Conservation (phyloP, 805 yeast genomes). For the Saturnispora sanitii region DNA sequence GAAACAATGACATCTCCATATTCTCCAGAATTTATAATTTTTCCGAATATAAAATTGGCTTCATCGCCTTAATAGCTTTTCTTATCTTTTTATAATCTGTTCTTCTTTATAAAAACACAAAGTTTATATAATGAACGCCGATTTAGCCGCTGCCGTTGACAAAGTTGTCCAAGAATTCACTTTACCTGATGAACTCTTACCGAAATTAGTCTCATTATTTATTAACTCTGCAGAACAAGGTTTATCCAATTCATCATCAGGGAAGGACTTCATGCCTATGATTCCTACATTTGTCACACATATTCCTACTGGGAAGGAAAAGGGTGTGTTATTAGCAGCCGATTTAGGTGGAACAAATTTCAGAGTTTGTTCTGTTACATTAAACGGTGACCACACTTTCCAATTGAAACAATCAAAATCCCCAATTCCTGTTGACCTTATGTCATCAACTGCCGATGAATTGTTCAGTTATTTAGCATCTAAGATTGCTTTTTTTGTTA, state of each 20-base stretch:
- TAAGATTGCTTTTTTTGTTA: constrained; percentile 56
- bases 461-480: constrained; percentile 69
- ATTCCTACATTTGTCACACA: constrained; percentile 84
- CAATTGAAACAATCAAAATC: constrained; percentile 64
- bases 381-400: constrained; percentile 74
- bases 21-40: no score
- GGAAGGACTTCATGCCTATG: constrained; percentile 62
- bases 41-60: no score
- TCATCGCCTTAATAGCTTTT: no score
- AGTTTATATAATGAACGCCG: constrained; percentile 3
- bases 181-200: constrained; percentile 33
- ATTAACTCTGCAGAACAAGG: constrained; percentile 54
- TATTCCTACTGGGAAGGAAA: constrained; percentile 78
- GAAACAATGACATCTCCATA: no score
- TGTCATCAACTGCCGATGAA: constrained; percentile 57
- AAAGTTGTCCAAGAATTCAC: constrained; percentile 32
- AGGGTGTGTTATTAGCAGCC: constrained; percentile 77
- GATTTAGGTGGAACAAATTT: constrained; percentile 96
- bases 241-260: constrained; percentile 31
- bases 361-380: constrained; percentile 79
- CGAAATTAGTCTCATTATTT: constrained; percentile 45
- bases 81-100: no score
- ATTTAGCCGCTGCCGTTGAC: constrained; percentile 15
- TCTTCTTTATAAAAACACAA: not conserved
- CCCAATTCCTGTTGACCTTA: constrained; percentile 68